These are phyloP conservation scores for Zygotorulaspora sp. DNA, from an alignment of 805 yeast genomes.

Conservation along the genomic window DNA sequence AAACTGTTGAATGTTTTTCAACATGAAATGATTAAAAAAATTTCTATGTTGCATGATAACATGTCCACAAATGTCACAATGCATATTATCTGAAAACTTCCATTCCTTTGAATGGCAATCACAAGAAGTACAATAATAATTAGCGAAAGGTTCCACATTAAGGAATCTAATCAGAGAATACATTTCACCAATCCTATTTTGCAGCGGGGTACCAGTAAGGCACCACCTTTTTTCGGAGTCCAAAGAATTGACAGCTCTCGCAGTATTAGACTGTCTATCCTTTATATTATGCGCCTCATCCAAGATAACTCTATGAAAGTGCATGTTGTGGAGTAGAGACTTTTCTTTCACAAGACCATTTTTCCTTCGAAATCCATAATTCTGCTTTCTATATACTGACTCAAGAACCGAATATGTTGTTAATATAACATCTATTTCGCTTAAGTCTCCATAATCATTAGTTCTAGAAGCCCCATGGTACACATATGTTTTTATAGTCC, in stretches of 20 bases:
- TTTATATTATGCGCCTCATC: conserved; percentile 98
- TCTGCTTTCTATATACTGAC: conserved; percentile 76
- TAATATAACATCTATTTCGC: conserved; percentile 62
- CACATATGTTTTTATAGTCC: conserved; percentile 58
- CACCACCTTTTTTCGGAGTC: conserved; percentile 81
- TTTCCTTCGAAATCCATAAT: conserved; percentile 75
- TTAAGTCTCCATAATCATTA: conserved; percentile 49
- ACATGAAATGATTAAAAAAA: conserved; percentile 91
- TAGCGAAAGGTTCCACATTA: conserved; percentile 78
- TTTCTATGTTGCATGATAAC: conserved; percentile 93
- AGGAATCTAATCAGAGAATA: conserved; percentile 86
- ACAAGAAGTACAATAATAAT: conserved; percentile 91
- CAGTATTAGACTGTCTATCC: conserved; percentile 89
- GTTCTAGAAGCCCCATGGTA: conserved; percentile 86
- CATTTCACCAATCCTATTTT: conserved; percentile 93
- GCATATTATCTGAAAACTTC: conserved; percentile 77
- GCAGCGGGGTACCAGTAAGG: conserved; percentile 92
- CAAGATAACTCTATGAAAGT: conserved; percentile 78
- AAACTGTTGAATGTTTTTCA: conserved; percentile 85
- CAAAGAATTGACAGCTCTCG: conserved; percentile 80
- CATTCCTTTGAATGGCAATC: conserved; percentile 78
- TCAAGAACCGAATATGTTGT: conserved; percentile 93
- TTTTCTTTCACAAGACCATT: conserved; percentile 66
- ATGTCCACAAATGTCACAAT: conserved; percentile 84
- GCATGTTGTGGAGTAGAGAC: conserved; percentile 66